Percentiles rank a stretch among this genome's conserved stretches.
phyloP scores from a whole-genome alignment of 2,329 filamentous ascomycete species.

The Plenodomus tracheiphilus region DNA sequence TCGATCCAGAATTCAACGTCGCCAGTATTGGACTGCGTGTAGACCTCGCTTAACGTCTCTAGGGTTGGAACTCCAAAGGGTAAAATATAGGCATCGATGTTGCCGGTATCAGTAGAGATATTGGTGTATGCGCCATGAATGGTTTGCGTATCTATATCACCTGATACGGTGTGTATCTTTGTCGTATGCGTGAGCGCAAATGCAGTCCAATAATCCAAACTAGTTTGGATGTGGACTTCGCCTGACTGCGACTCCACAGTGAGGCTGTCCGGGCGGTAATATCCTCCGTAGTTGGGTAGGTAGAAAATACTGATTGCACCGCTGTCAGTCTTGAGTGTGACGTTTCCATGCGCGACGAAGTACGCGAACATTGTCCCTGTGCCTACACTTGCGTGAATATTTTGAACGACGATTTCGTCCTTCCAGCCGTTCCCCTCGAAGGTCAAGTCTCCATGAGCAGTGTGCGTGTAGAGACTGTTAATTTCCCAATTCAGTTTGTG shows the following conservation, averaged over 20 bases:
- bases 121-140: conserved; percentile 17
- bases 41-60: conserved; percentile 7
- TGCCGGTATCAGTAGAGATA: conserved; percentile 8
- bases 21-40: conserved; percentile 7
- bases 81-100: conserved; percentile 3
- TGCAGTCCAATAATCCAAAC: conserved; percentile 5
- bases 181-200: conserved; percentile 11
- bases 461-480: conserved; percentile 15
- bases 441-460: conserved; percentile 10
- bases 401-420: conserved; percentile 14
- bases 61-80: conserved; percentile 8
- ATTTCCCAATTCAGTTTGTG: conserved; percentile 15
- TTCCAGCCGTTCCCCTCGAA: conserved; percentile 1
- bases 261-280: conserved; percentile 11
- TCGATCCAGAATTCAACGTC: conserved; percentile 1
- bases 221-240: conserved; percentile 1
- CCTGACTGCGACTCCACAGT: conserved; percentile 10
- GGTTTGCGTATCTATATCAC: conserved; percentile 5
- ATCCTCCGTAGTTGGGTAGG: conserved; percentile 1
- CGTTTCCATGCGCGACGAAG: conserved; percentile 11
- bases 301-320: conserved; percentile 7
- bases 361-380: conserved; percentile 10
- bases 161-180: conserved; percentile 9
- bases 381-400: conserved; percentile 13
- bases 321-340: conserved; percentile 12